Evolutionary conservation across 768 basidiomycete species (phyloP), one percentile per base, ranked within the genome.

Genomic region (Pleurotus djamor): DNA sequence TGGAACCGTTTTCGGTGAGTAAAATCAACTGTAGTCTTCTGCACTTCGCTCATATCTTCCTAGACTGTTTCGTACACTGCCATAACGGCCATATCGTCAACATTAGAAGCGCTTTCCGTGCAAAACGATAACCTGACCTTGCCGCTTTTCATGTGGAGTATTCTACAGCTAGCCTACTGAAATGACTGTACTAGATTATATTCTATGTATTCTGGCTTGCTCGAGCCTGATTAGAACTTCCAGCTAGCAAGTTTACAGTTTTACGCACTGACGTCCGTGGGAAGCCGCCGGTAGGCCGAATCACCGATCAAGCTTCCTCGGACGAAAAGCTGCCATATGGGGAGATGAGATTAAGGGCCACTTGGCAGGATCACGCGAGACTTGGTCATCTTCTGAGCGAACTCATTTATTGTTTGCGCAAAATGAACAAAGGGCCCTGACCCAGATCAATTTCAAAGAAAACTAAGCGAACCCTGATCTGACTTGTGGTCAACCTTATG

Each of bases 41-140:
- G 48, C 16, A 45, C 38, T 61, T 4, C 59, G 21, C 54, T 61
- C 28, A 59, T 14, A 14, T 55, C 45, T n/a, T 49, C 8, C 14
- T 72, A 96, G 94, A 82, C 82, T 48, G 63, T 75, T 48, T 80
- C 87, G 28, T 98, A 96, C 71, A 71, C 79, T 12, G 64, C 80
- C 48, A 86, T 89, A 34, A 80, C 87, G 33, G 71, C 74, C n/a
- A 68, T 91, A 44, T 80, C 91, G 4, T 86, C 87, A 2, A 70
- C 92, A 45, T 79, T 98, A 63, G 97, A 99, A 74, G 97, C 94
- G 13, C 73, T 95, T 59, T 94, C 93, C 16, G 89, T 89, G 68
- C 97, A 99, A 75, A 98, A 98, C 73, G 97, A 99, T 74, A 99
- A 99, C 74, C 79, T 99, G 64, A 94, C 92, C 44, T 78, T 99